Conservation (phyloP, 257 asterid genomes). For the Solanum chmielewskii region DNA sequence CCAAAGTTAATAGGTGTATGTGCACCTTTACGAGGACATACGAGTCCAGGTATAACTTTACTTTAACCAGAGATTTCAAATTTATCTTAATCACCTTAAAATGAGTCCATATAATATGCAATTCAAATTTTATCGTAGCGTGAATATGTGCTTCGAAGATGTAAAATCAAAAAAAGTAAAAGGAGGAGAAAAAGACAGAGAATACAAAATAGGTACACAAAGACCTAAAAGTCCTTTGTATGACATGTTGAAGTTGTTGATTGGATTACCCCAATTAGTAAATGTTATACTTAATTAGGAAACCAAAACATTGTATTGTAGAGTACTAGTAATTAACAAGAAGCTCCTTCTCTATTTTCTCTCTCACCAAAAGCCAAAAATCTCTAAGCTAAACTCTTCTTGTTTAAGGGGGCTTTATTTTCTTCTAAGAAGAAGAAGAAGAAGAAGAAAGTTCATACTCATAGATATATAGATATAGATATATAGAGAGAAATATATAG, state of each 20-base stretch:
- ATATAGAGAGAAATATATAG: neutral
- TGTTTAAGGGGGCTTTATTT: neutral
- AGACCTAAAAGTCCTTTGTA: neutral
- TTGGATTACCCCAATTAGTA: neutral
- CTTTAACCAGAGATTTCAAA: too few species aligned
- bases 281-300: neutral
- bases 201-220: neutral
- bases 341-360: neutral
- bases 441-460: neutral
- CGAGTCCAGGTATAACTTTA: too few species aligned
- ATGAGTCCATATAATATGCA: rapidly evolving
- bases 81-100: too few species aligned
- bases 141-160: rapidly evolving
- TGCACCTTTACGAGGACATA: too few species aligned
- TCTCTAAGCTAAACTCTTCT: neutral
- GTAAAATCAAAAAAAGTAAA: neutral
- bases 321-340: neutral
- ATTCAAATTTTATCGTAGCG: too few species aligned
- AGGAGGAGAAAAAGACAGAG: too few species aligned
- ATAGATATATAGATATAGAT: neutral
- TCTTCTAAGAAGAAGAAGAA: neutral
- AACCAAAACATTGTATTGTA: neutral
- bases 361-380: conserved; percentile 5
- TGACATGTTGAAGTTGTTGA: neutral
- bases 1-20: too few species aligned